Evolutionary conservation across 208 protist species (phyloP).

Genomic region (Blastocrithidia nonstop): DNA sequence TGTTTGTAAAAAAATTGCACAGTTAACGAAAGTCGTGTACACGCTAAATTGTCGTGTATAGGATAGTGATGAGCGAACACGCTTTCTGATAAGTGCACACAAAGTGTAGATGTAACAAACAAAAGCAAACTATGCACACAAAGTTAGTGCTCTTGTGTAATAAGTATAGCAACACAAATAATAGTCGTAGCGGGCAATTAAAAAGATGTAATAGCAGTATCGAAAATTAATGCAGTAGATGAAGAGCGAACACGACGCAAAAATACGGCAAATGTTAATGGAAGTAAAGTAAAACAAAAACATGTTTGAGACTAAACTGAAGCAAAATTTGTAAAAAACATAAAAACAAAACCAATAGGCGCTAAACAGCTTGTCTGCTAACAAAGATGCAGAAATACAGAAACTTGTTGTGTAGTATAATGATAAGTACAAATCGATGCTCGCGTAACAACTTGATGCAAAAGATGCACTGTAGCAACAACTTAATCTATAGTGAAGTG

Average conservation of each 20-base stretch:
- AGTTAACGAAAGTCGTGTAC: slow-evolving; percentile 95
- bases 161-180: slow-evolving; percentile 12
- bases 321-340: slow-evolving; percentile 11
- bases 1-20: slow-evolving; percentile 95
- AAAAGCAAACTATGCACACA: slow-evolving; percentile 41
- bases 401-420: slow-evolving; percentile 84
- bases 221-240: slow-evolving; percentile 14
- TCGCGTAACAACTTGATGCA: slow-evolving; percentile 76
- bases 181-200: slow-evolving; percentile 4
- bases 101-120: slow-evolving; percentile 74
- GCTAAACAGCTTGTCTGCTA: slow-evolving; percentile 9
- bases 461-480: slow-evolving; percentile 48
- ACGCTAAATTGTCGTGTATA: slow-evolving; percentile 91
- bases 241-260: slow-evolving; percentile 18
- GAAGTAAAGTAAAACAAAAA: slow-evolving; percentile 23
- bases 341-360: neutral
- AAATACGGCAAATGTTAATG: slow-evolving; percentile 9
- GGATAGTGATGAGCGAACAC: slow-evolving; percentile 80
- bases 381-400: slow-evolving; percentile 54
- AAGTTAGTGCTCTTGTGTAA: slow-evolving; percentile 18
- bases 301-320: slow-evolving; percentile 21
- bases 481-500: slow-evolving; percentile 24
- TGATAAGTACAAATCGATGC: slow-evolving; percentile 85
- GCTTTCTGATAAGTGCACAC: slow-evolving; percentile 51
- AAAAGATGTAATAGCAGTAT: slow-evolving; percentile 8